Conservation (phyloP, 1,139 yeast species). For the Yamadazyma mexicana region DNA sequence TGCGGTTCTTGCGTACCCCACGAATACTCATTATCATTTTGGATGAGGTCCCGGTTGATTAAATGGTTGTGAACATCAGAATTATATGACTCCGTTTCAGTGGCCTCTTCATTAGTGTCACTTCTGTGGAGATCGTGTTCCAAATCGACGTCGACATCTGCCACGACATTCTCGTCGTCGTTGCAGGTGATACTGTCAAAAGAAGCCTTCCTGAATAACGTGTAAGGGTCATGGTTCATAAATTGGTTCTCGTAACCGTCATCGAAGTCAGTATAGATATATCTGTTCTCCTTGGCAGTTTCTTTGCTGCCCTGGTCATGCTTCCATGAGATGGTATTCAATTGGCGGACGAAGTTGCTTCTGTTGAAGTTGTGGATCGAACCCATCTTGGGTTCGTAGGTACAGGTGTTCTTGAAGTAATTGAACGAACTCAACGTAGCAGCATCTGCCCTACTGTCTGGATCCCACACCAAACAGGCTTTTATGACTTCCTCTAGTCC, state of each 20-base stretch:
- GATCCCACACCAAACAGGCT: conserved; percentile 67
- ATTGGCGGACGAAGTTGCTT: neutral
- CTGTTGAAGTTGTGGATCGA: neutral
- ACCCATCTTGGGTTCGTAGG: conserved; percentile 5
- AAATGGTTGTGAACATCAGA: neutral
- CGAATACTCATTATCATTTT: neutral
- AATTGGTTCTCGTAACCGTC: conserved; percentile 29
- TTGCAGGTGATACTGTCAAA: neutral
- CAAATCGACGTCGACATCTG: conserved; percentile 7
- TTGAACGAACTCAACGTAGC: conserved; percentile 45
- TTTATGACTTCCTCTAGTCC: conserved; percentile 52
- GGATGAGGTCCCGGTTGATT: neutral
- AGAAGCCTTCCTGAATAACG: neutral
- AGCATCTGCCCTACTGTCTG: conserved; percentile 51
- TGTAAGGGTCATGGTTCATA: conserved; percentile 6
- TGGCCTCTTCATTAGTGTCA: neutral
- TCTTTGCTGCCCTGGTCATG: too few species aligned
- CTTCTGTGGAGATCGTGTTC: conserved; percentile 4
- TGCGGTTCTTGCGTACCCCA: neutral
- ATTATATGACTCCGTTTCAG: neutral
- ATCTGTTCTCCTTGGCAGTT: neutral
- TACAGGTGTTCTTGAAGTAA: conserved; percentile 49
- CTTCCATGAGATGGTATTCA: neutral
- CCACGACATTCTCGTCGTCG: conserved; percentile 5
- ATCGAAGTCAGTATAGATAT: conserved; percentile 23